Percentiles rank a stretch among this genome's conserved stretches.
Evolutionary conservation across 75 land plant species (phyloP).

Genomic region (Isoetes taiwanensis): DNA sequence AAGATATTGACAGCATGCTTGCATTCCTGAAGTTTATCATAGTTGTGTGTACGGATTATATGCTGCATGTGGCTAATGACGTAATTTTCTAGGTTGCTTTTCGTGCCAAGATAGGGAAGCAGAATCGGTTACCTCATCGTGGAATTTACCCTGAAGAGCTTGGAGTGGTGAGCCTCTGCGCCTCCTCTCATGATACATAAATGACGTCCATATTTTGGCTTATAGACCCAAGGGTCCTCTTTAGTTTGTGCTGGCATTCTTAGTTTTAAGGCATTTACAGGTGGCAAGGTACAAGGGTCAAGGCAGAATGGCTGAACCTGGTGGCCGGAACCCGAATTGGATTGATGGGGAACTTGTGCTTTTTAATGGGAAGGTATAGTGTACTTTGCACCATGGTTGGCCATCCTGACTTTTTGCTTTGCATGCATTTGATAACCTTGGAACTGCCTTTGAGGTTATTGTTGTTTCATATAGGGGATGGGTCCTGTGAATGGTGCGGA

Average conservation of each 20-base stretch:
- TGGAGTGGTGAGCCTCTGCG: slow-evolving; percentile 65
- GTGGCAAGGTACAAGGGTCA: slow-evolving; percentile 83
- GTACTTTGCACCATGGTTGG: background rate
- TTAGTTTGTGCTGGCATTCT: background rate
- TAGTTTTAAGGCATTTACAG: slow-evolving; percentile 26
- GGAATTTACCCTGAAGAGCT: slow-evolving; percentile 89
- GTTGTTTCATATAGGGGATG: slow-evolving; percentile 34
- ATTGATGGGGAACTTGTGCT: slow-evolving; percentile 86
- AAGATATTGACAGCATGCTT: too few relatives aligned
- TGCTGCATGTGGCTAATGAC: too few relatives aligned
- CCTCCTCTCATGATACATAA: background rate
- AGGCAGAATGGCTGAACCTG: slow-evolving; percentile 86
- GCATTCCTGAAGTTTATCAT: too few relatives aligned
- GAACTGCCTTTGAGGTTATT: background rate
- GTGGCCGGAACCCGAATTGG: slow-evolving; percentile 77
- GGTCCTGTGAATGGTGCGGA: slow-evolving; percentile 60
- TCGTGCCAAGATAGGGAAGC: slow-evolving; percentile 74
- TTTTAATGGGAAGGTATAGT: slow-evolving; percentile 75
- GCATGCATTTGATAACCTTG: background rate
- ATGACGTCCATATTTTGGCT: background rate
- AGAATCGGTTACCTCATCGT: slow-evolving; percentile 42
- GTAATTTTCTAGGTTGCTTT: slow-evolving; percentile 98
- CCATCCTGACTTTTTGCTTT: background rate
- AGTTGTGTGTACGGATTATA: too few relatives aligned
- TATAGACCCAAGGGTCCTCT: too few relatives aligned